Conservation (phyloP, 106 monocot genomes). For the Gastrodia elata region DNA sequence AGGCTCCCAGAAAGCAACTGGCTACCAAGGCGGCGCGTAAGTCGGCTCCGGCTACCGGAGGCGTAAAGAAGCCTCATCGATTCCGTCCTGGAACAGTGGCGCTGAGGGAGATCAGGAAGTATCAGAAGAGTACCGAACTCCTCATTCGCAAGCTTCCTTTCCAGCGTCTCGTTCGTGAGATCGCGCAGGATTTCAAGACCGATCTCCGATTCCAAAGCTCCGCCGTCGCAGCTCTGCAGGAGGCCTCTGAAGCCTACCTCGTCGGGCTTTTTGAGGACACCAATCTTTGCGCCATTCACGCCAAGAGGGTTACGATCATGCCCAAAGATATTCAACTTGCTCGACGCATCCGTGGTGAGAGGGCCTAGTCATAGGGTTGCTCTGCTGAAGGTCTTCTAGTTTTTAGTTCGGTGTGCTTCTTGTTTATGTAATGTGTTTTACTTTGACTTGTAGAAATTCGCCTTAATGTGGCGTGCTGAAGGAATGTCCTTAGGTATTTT, state of each 20-base stretch:
- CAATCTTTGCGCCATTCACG: constrained; percentile 15
- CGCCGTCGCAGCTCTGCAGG: constrained; percentile 14
- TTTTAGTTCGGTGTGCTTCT: too few species aligned
- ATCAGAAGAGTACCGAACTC: constrained; percentile 17
- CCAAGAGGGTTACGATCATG: constrained; percentile 18
- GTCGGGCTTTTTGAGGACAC: constrained; percentile 18
- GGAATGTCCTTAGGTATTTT: too few species aligned
- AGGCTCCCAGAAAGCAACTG: constrained; percentile 13
- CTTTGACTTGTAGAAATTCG: too few species aligned
- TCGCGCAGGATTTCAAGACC: constrained; percentile 17
- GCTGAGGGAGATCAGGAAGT: constrained; percentile 12
- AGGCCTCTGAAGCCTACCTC: constrained; percentile 12
- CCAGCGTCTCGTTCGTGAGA: constrained; percentile 13
- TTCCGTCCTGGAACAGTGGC: constrained; percentile 17
- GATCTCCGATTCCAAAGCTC: constrained; percentile 12
- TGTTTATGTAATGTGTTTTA: too few species aligned
- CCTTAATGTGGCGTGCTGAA: too few species aligned
- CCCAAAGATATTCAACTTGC: constrained; percentile 15
- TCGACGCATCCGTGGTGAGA: constrained; percentile 1
- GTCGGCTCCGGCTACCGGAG: constrained; percentile 15
- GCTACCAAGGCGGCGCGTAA: constrained; percentile 16
- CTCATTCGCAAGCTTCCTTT: constrained; percentile 19
- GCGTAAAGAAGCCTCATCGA: constrained; percentile 17
- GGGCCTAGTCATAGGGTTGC: too few species aligned
- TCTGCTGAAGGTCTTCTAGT: too few species aligned